Conservation (phyloP, 2,329 filamentous ascomycete genomes). For the Trichophyton benhamiae region DNA sequence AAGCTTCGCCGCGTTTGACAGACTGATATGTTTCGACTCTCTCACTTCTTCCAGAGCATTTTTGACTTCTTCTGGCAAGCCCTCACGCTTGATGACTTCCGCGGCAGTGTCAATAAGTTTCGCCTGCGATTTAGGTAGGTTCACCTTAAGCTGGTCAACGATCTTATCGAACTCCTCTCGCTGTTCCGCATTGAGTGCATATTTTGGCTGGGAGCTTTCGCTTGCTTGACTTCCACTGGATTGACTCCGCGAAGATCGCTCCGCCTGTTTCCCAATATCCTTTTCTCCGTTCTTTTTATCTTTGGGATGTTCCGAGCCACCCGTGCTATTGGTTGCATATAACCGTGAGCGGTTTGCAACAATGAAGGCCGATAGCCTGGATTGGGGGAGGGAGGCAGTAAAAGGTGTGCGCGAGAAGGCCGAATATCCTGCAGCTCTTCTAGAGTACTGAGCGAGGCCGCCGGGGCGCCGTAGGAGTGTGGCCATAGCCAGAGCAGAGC, state of each 20-base stretch:
- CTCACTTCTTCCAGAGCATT: slow-evolving; percentile 48
- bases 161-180: slow-evolving; percentile 46
- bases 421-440: slow-evolving; percentile 43
- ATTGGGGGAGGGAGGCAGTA: slow-evolving; percentile 26
- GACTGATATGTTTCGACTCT: slow-evolving; percentile 37
- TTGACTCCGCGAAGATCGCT: slow-evolving; percentile 20
- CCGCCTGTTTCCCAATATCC: slow-evolving; percentile 4
- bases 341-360: slow-evolving; percentile 24
- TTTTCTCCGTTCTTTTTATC: slow-evolving; percentile 27
- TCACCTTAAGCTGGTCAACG: slow-evolving; percentile 44
- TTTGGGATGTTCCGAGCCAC: slow-evolving; percentile 34
- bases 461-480: slow-evolving; percentile 54
- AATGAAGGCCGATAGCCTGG: slow-evolving; percentile 28
- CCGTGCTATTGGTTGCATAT: slow-evolving; percentile 35
- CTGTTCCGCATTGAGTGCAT: slow-evolving; percentile 43
- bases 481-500: slow-evolving; percentile 44
- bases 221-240: slow-evolving; percentile 6
- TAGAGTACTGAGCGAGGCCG: slow-evolving; percentile 52
- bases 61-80: slow-evolving; percentile 56
- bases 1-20: slow-evolving; percentile 49
- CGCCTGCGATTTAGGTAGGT: slow-evolving; percentile 50
- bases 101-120: slow-evolving; percentile 48
- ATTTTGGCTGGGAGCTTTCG: slow-evolving; percentile 28
- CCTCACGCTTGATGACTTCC: slow-evolving; percentile 52
- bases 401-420: slow-evolving; percentile 38